Percentiles rank a stretch among this genome's conserved stretches.
phyloP scores from a whole-genome alignment of 2,329 filamentous ascomycete genomes.

The Phyllosticta citribraziliensis region DNA sequence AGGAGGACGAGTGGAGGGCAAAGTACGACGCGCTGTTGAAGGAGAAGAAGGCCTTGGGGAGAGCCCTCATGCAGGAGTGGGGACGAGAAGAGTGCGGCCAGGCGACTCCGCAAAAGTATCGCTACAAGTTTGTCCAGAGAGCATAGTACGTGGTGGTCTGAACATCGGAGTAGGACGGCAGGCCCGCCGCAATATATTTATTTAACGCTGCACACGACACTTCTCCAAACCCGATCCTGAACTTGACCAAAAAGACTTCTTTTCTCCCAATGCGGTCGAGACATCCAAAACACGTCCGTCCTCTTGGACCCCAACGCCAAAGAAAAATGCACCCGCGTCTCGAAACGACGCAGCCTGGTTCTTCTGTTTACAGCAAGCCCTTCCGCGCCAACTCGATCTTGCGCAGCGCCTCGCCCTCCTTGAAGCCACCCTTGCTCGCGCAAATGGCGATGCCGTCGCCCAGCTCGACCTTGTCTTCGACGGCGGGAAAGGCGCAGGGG shows the following conservation, averaged over 20 bases:
- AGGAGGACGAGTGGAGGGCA: slow-evolving; percentile 5
- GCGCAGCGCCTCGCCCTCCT: slow-evolving; percentile 57
- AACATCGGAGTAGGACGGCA: not conserved
- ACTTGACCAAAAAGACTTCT: not conserved
- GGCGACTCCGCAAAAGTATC: slow-evolving; percentile 22
- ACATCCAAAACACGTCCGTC: not conserved
- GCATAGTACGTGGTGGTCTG: not conserved
- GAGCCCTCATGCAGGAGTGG: slow-evolving; percentile 70
- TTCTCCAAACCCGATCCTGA: not conserved
- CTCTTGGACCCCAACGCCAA: not conserved
- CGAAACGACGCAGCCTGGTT: not conserved
- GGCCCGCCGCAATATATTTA: too few relatives aligned
- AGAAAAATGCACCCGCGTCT: not conserved
- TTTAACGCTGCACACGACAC: not conserved
- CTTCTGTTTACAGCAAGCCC: slow-evolving; percentile 52
- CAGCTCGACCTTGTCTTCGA: slow-evolving; percentile 60
- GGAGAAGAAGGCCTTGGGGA: slow-evolving; percentile 23
- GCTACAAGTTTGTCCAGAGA: slow-evolving; percentile 19
- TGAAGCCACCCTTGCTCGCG: slow-evolving; percentile 65
- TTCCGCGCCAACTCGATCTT: slow-evolving; percentile 76
- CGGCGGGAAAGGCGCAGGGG: slow-evolving; percentile 67
- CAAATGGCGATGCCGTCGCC: slow-evolving; percentile 65
- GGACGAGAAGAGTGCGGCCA: slow-evolving; percentile 45
- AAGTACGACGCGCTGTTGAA: slow-evolving; percentile 14
- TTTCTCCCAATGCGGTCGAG: not conserved